These are phyloP conservation scores for Astrocystis sublimbata DNA, from an alignment of 495 filamentous ascomycete genomes.

Conservation along the genomic window DNA sequence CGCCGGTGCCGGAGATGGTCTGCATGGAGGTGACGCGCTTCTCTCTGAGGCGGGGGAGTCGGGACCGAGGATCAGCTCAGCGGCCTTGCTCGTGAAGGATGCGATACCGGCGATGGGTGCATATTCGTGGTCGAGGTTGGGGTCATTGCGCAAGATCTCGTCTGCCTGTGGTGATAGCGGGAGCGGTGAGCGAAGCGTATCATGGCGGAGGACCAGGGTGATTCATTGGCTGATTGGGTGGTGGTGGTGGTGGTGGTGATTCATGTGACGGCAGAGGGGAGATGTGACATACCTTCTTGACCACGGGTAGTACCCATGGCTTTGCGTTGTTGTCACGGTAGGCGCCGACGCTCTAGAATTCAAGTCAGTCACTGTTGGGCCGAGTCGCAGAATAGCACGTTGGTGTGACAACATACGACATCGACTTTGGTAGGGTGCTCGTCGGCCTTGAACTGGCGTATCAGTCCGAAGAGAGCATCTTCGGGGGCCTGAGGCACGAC, in stretches of 20 bases:
- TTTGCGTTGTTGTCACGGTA: constrained; percentile 95
- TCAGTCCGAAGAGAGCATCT: constrained; percentile 92
- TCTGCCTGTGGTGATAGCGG: constrained; percentile 67
- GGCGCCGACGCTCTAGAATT: constrained; percentile 78
- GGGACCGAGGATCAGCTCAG: constrained; percentile 74
- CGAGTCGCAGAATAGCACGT: neutral
- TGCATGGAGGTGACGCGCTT: constrained; percentile 75
- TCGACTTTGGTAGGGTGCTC: constrained; percentile 87
- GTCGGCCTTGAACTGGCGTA: constrained; percentile 85
- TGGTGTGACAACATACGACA: constrained; percentile 49
- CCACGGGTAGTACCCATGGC: constrained; percentile 97
- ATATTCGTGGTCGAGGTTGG: constrained; percentile 95
- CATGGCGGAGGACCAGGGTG: neutral
- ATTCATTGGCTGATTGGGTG: neutral
- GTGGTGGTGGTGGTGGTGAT: no score
- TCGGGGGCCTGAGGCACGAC: constrained; percentile 88
- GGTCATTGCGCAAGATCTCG: constrained; percentile 80
- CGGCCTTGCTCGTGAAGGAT: constrained; percentile 81
- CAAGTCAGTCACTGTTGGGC: constrained; percentile 12
- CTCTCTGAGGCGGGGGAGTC: constrained; percentile 79
- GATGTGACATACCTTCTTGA: constrained; percentile 75
- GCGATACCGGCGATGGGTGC: constrained; percentile 90
- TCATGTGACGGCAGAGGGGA: constrained; percentile 7
- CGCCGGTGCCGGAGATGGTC: constrained; percentile 90
- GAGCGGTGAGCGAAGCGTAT: constrained; percentile 25